Evolutionary conservation across 2,329 filamentous ascomycete species (phyloP), one percentile per base, ranked within the genome.

Genomic region (Ceratocystis smalleyi): DNA sequence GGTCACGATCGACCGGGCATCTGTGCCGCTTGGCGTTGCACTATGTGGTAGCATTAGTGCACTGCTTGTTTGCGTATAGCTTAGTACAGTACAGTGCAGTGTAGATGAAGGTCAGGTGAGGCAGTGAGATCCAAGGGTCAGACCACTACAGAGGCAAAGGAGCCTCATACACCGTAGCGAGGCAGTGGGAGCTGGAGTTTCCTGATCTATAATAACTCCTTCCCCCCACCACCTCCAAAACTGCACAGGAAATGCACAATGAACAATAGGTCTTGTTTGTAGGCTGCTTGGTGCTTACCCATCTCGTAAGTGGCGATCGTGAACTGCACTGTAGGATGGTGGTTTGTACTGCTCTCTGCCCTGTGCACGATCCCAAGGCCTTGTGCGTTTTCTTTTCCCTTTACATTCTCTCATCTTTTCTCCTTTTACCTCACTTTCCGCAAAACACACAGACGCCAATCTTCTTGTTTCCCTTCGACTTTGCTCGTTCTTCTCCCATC

Each of bases 261-360:
- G 35, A 55, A 55, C 51, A 32, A 55, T 55, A 12, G 22, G 8
- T 27, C 30, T 55, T 27, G 35, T 40, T 27, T 55, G n/a, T 55
- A 55, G 51, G 22, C 51, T 12, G 17, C 51, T 24, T 22, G 15
- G 24, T 27, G 22, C 30, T 55, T 27, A 55, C 30, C 51, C 51
- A 55, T 55, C 51, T 55, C 51, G 51, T 55, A 55, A 55, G 51
- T 55, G 51, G 51, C 51, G 51, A 55, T 55, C 51, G 51, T 55
- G 51, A 55, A 55, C 22, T 55, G 51, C 51, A 27, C 51, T 32
- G 24, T 8, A 55, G 22, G 51, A 55, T 30, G 24, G 22, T 7
- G 3, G 51, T n/a, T 27, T 30, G 51, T 32, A 27, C 10, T 55
- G 51, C 24, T 55, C 51, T 30, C 27, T 55, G 51, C 51, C 51